Evolutionary conservation across 1,284 basidiomycete species (phyloP).

Genomic region (Sporisorium scitamineum): DNA sequence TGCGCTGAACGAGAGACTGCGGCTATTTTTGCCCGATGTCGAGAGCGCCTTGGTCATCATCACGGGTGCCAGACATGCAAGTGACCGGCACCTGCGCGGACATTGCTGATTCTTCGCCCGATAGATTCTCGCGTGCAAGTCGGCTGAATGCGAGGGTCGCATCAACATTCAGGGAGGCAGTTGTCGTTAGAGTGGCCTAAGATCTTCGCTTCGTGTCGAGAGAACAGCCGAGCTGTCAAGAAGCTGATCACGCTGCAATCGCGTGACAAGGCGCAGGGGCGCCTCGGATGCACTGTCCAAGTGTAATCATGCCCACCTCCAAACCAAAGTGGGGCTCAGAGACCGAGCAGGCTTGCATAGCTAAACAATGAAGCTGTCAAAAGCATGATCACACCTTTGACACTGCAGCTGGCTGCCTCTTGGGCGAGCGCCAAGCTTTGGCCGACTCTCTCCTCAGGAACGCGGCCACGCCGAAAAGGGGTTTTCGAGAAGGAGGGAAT

Average conservation of each 20-base stretch:
- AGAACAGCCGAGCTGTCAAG: constrained; percentile 1
- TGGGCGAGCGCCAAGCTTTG: background rate
- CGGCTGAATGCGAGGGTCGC: background rate
- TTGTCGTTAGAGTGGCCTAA: background rate
- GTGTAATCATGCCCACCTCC: background rate
- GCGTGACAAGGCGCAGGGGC: background rate
- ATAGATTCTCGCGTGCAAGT: background rate
- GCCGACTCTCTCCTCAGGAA: background rate
- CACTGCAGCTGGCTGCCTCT: background rate
- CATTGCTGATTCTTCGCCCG: background rate
- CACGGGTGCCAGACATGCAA: background rate
- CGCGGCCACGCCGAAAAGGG: background rate
- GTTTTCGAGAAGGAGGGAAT: background rate
- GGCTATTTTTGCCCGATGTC: background rate
- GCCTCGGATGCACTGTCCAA: background rate
- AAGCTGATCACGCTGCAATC: background rate
- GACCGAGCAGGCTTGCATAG: background rate
- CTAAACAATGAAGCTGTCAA: constrained; percentile 30
- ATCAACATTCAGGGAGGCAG: background rate
- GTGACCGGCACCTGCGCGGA: background rate
- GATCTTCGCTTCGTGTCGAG: background rate
- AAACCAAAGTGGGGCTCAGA: background rate
- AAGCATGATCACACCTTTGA: constrained; percentile 15
- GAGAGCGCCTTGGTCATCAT: background rate
- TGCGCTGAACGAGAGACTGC: background rate